A percentile compares a stretch with the other conserved stretches of the same genome.
Conservation (phyloP, 2,329 filamentous ascomycete genomes). For the Hyphodiscus sp. region DNA sequence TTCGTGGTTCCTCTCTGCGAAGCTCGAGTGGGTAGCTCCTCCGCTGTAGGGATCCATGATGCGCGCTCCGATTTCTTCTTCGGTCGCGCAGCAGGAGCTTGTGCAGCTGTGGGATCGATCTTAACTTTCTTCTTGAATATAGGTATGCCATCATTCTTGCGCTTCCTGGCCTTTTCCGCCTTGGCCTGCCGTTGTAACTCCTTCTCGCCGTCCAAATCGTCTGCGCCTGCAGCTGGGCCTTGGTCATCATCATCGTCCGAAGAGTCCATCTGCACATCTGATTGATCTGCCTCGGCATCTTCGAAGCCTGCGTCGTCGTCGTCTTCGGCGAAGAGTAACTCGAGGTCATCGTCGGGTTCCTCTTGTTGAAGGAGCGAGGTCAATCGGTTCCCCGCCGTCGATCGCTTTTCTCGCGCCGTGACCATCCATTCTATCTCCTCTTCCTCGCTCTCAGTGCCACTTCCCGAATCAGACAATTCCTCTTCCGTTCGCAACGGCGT, state of each 20-base stretch:
- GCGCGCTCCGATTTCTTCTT: conserved; percentile 68
- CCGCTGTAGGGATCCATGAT: conserved; percentile 60
- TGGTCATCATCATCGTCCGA: conserved; percentile 81
- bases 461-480: conserved; percentile 10
- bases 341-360: conserved; percentile 54
- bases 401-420: conserved; percentile 66
- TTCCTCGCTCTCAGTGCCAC: conserved; percentile 12
- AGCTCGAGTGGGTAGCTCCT: conserved; percentile 55
- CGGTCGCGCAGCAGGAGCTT: conserved; percentile 34
- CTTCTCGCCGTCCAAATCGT: conserved; percentile 76
- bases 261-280: conserved; percentile 80
- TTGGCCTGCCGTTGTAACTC: conserved; percentile 74
- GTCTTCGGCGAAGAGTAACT: conserved; percentile 68
- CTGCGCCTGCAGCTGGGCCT: conserved; percentile 47
- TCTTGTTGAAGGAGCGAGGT: conserved; percentile 70
- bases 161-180: conserved; percentile 68
- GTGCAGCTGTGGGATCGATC: conserved; percentile 50
- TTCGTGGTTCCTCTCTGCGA: conserved; percentile 58
- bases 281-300: conserved; percentile 56
- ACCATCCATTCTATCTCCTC: conserved; percentile 59
- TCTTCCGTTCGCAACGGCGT: conserved; percentile 16
- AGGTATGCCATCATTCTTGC: conserved; percentile 71
- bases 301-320: conserved; percentile 64
- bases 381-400: conserved; percentile 80
- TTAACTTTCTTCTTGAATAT: conserved; percentile 70